phyloP scores from a whole-genome alignment of 148 eudicot species.

The Arctostaphylos glauca region DNA sequence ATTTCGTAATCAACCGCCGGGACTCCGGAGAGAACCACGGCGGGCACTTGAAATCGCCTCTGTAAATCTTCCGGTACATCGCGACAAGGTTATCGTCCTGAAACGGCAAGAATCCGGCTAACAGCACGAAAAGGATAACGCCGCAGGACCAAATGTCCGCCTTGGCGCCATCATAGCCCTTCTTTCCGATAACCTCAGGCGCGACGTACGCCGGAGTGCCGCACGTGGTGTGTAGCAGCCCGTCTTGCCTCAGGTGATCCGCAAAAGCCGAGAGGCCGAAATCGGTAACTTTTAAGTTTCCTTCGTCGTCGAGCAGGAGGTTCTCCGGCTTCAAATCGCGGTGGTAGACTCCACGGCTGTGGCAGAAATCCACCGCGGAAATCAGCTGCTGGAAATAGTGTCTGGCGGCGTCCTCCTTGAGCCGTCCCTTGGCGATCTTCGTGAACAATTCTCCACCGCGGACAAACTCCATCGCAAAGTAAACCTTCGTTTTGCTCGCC shows the following conservation, averaged over 20 bases:
- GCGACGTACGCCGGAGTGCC: slow-evolving; percentile 86
- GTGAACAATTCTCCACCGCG: slow-evolving; percentile 73
- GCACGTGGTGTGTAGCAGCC: slow-evolving; percentile 58
- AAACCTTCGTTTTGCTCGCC: slow-evolving; percentile 67
- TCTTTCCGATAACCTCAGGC: slow-evolving; percentile 70
- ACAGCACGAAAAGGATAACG: slow-evolving; percentile 52
- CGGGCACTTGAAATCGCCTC: slow-evolving; percentile 69
- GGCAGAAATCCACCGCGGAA: slow-evolving; percentile 76
- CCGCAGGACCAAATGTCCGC: slow-evolving; percentile 90
- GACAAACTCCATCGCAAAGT: slow-evolving; percentile 69
- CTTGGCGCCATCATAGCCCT: slow-evolving; percentile 71
- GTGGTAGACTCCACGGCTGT: slow-evolving; percentile 74
- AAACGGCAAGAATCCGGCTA: slow-evolving; percentile 73
- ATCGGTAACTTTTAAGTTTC: slow-evolving; percentile 60
- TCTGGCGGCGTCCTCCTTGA: slow-evolving; percentile 48
- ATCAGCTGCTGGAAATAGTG: slow-evolving; percentile 61
- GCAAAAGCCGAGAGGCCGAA: slow-evolving; percentile 66
- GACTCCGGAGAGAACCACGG: slow-evolving; percentile 62
- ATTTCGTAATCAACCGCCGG: slow-evolving; percentile 35
- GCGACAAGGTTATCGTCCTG: slow-evolving; percentile 58
- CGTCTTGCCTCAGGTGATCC: slow-evolving; percentile 40
- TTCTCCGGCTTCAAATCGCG: slow-evolving; percentile 78
- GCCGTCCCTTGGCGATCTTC: slow-evolving; percentile 36
- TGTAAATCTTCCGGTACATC: slow-evolving; percentile 59
- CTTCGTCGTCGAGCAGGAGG: slow-evolving; percentile 48